Conservation (phyloP, 2,329 filamentous ascomycete genomes). For the Neoarthrinium moseri region DNA sequence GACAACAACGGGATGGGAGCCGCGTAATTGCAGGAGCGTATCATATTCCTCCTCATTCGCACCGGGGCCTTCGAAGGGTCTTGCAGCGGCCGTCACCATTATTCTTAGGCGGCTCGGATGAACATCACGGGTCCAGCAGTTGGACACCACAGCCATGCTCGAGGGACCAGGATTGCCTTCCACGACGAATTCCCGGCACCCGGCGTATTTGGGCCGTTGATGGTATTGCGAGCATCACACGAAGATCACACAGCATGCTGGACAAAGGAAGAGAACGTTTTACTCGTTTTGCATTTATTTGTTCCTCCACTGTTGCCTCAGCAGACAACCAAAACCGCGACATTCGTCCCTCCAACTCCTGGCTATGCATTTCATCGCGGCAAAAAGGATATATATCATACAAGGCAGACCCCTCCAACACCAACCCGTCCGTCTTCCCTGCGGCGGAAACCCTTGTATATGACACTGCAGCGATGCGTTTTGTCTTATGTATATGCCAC, state of each 20-base stretch:
- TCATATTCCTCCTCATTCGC: too few relatives aligned
- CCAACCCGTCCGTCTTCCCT: constrained; percentile 11
- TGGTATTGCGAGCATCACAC: not conserved
- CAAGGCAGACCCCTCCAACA: too few relatives aligned
- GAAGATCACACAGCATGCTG: not conserved
- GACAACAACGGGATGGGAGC: too few relatives aligned
- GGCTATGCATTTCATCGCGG: constrained; percentile 20
- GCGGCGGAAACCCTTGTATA: constrained; percentile 8
- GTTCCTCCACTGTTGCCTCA: not conserved
- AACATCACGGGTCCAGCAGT: too few relatives aligned
- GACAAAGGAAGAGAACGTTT: not conserved
- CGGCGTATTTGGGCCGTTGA: too few relatives aligned
- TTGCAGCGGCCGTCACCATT: too few relatives aligned
- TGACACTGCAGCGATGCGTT: constrained; percentile 4
- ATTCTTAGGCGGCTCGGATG: too few relatives aligned
- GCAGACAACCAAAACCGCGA: not conserved
- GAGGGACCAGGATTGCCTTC: not conserved
- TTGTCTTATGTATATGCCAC: constrained; percentile 17
- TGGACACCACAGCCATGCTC: too few relatives aligned
- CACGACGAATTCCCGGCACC: too few relatives aligned
- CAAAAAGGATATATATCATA: constrained; percentile 19
- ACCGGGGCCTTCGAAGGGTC: too few relatives aligned
- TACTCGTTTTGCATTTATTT: not conserved
- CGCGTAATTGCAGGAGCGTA: too few relatives aligned
- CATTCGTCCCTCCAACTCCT: constrained; percentile 16